Evolutionary conservation across 768 basidiomycete species (phyloP).

Genomic region (Russula dissimulans): DNA sequence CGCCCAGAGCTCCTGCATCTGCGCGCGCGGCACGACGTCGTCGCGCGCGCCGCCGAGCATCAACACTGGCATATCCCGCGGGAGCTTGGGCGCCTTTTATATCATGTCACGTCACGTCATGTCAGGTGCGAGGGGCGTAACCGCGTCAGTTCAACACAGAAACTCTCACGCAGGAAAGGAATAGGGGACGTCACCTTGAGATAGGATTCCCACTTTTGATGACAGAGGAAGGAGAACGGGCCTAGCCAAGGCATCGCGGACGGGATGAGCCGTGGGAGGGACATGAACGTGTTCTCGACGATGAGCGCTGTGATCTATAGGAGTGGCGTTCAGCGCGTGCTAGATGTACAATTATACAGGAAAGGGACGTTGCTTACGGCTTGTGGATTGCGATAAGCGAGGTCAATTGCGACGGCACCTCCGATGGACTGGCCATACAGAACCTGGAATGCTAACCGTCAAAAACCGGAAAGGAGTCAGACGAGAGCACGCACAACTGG

Average conservation of each 20-base stretch:
- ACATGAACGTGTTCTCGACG: conserved; percentile 91
- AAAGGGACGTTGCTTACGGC: conserved; percentile 35
- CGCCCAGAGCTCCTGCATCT: conserved; percentile 71
- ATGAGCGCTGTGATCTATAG: conserved; percentile 66
- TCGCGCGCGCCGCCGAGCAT: conserved; percentile 72
- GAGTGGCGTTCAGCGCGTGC: not conserved
- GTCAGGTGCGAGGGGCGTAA: too few relatives aligned
- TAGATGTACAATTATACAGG: not conserved
- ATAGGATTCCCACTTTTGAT: conserved; percentile 82
- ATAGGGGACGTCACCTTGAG: conserved; percentile 36
- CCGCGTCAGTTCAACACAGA: not conserved
- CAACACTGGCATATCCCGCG: conserved; percentile 59
- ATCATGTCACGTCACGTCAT: too few relatives aligned
- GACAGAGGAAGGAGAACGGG: conserved; percentile 69
- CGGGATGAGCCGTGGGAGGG: conserved; percentile 75
- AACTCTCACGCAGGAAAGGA: conserved; percentile 23
- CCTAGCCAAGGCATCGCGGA: conserved; percentile 63
- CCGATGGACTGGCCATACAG: conserved; percentile 85
- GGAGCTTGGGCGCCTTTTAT: conserved; percentile 36
- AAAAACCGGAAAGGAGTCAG: too few relatives aligned
- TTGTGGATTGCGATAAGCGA: conserved; percentile 67
- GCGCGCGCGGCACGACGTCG: conserved; percentile 62
- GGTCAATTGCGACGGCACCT: conserved; percentile 86
- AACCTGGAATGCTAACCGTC: conserved; percentile 33
- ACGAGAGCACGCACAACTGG: conserved; percentile 42